phyloP scores from a whole-genome alignment of 139 green algal species.

The Chlamydomonas sphaeroides region DNA sequence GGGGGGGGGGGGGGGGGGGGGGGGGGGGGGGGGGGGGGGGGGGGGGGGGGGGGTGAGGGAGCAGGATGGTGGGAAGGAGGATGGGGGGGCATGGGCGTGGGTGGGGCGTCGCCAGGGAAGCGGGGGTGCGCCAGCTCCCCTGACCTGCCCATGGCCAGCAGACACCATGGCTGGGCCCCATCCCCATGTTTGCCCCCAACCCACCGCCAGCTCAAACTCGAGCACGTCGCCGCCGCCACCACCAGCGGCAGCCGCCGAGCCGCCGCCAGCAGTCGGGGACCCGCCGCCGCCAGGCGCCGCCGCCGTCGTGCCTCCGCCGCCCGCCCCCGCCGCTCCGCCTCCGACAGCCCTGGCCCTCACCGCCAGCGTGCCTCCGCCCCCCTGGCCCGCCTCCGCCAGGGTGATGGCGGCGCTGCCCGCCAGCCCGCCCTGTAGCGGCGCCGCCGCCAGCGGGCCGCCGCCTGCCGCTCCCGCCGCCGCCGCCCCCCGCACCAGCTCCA shows the following conservation, averaged over 20 bases:
- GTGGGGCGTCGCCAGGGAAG: too few relatives aligned
- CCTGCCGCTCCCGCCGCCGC: too few relatives aligned
- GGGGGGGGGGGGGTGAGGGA: too few relatives aligned
- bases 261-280: not conserved
- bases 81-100: too few relatives aligned
- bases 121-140: too few relatives aligned
- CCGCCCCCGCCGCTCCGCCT: not conserved
- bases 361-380: conserved; percentile 40
- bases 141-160: not conserved
- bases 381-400: not conserved
- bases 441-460: too few relatives aligned
- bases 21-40: not conserved
- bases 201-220: conserved; percentile 76
- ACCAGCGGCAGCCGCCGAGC: not conserved
- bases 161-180: not conserved
- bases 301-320: not conserved
- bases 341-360: conserved; percentile 13
- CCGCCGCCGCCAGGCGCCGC: not conserved
- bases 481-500: conserved; percentile 57
- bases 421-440: conserved; percentile 12
- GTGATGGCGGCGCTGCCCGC: conserved; percentile 39
- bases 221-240: conserved; percentile 65
- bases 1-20: not conserved
- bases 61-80: too few relatives aligned
- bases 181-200: conserved; percentile 1